A percentile compares a stretch with the other conserved stretches of the same genome.
These are phyloP conservation scores for Kwoniella dendrophila DNA, from an alignment of 768 basidiomycete genomes.

Conservation along the genomic window DNA sequence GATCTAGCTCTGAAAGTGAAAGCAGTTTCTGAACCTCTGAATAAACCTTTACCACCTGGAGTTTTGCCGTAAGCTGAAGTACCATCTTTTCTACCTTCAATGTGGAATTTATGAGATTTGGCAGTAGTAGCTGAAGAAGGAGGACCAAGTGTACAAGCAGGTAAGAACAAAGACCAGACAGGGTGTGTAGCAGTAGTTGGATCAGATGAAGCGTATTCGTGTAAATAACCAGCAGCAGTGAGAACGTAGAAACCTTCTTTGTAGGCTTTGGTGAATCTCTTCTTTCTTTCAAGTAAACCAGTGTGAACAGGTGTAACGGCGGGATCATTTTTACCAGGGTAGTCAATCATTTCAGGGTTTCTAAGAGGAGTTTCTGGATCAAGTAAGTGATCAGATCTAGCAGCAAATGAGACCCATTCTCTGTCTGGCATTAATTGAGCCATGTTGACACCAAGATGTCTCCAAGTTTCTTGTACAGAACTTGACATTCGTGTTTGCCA, in stretches of 20 bases:
- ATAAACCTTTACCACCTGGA: slow-evolving; percentile 54
- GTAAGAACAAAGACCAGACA: slow-evolving; percentile 84
- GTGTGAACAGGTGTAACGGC: slow-evolving; percentile 81
- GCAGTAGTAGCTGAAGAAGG: slow-evolving; percentile 68
- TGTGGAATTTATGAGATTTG: slow-evolving; percentile 91
- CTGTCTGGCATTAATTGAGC: slow-evolving; percentile 76
- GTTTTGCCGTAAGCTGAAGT: slow-evolving; percentile 61
- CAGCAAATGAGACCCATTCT: slow-evolving; percentile 96
- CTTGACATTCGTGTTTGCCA: slow-evolving; percentile 70
- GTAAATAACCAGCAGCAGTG: slow-evolving; percentile 92
- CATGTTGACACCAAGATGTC: slow-evolving; percentile 71
- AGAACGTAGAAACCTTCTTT: slow-evolving; percentile 87
- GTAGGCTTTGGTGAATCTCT: slow-evolving; percentile 85
- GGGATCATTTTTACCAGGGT: slow-evolving; percentile 89
- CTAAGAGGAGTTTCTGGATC: slow-evolving; percentile 91
- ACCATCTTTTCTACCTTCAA: slow-evolving; percentile 86
- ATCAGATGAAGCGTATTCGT: slow-evolving; percentile 83
- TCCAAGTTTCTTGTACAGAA: slow-evolving; percentile 74
- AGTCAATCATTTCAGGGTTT: slow-evolving; percentile 64
- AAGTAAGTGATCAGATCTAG: slow-evolving; percentile 87
- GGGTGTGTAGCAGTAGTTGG: slow-evolving; percentile 63
- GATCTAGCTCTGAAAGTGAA: slow-evolving; percentile 89
- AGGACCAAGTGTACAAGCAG: slow-evolving; percentile 92
- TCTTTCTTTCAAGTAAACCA: slow-evolving; percentile 91
- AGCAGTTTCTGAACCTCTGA: slow-evolving; percentile 60